Base-by-base conservation (phyloP, 176 grass and related monocot genomes). In the Hyparrhenia diplandra region DNA sequence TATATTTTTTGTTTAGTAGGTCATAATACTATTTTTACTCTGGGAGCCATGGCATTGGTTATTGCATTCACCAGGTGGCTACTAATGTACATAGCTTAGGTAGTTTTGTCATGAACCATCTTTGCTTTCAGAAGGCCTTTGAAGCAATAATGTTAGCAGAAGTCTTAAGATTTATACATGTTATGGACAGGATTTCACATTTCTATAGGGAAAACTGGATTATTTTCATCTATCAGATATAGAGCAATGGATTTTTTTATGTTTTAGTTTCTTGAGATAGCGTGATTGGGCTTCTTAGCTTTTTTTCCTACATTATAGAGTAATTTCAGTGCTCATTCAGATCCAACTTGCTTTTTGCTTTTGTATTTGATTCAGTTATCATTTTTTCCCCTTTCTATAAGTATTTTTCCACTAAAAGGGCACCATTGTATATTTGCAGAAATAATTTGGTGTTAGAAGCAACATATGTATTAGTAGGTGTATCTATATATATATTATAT, bases 191-290 rank as follows among this genome's bases (percentile, higher is more conserved):
- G 27, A 1, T 24, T 76, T 59, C 20, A 18, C 47, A 47, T 36
- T 78, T 45, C 40, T 85, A 29, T 62, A 85, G 49, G 24, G 13
- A 14, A 76, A 84, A 40, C 31, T 75, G 45, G 34, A 66, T 23
- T 29, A 16, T 76, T 35, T 45, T 13, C 20, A 43, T 13, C 2
- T 77, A 59, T 12, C 39, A 75, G 27, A 23, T 76, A 67, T 21
- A 31, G 24, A 35, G 35, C 27, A 67, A 77, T 77, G 47, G n/a
- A 13, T 68, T 55, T 68, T 68, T 67, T 40, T 54, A 57, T 55
- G 47, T 84, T 30, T 61, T 69, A 21, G 51, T 51, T 51, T 20
- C 51, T 77, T 77, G 13, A n/a, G n/a, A n/a, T n/a, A n/a, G n/a
- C n/a, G n/a, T n/a, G n/a, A n/a, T n/a, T n/a, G 42, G 25, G 25